Evolutionary conservation across 192 early-diverging fungal genomes (phyloP).

Genomic region (Entrophospora sp.): DNA sequence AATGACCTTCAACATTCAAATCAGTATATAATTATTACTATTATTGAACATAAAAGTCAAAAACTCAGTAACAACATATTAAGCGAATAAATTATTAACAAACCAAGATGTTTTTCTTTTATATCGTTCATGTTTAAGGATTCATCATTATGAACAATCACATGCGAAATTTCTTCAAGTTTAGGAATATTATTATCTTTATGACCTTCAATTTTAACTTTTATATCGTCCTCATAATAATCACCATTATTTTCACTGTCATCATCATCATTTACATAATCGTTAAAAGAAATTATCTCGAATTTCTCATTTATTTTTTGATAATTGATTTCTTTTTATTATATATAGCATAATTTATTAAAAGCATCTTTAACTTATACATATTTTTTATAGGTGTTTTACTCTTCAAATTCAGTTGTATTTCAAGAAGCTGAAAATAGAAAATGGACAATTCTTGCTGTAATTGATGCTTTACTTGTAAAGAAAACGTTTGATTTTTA

Average conservation of each 20-base stretch:
- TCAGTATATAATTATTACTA: not conserved
- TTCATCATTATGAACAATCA: slow-evolving; percentile 31
- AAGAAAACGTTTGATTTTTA: slow-evolving; percentile 42
- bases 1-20: slow-evolving; percentile 23
- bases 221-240: not conserved
- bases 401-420: slow-evolving; percentile 81
- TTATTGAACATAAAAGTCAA: not conserved
- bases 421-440: slow-evolving; percentile 98
- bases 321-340: no score
- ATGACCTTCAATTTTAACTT: not conserved
- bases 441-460: slow-evolving; percentile 95
- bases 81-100: not conserved
- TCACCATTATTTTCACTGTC: not conserved
- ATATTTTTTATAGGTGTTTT: slow-evolving; percentile 53
- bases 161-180: slow-evolving; percentile 5
- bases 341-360: not conserved
- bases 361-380: not conserved
- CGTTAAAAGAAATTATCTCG: no score
- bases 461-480: slow-evolving; percentile 59
- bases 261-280: no score
- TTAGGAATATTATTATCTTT: not conserved
- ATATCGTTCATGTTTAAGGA: slow-evolving; percentile 24
- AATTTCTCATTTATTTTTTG: no score
- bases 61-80: not conserved
- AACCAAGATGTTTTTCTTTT: slow-evolving; percentile 28